phyloP scores from a whole-genome alignment of 371 early-diverging fungal species.

The Smittium culicis region DNA sequence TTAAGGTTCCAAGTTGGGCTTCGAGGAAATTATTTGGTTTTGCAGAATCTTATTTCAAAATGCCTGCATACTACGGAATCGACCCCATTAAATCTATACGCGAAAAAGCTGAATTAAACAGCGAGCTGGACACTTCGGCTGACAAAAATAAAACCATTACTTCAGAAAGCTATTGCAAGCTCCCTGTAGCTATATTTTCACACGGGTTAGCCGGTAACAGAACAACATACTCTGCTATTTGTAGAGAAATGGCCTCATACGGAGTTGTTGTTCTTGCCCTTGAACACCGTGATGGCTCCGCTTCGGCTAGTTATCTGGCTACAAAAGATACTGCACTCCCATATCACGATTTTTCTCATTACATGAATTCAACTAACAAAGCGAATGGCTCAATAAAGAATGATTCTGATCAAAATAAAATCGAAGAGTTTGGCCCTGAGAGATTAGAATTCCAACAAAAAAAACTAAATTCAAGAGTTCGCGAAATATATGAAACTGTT shows the following conservation, averaged over 20 bases:
- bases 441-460: too few species aligned
- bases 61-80: not conserved
- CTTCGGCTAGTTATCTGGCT: not conserved
- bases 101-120: not conserved
- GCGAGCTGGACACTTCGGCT: not conserved
- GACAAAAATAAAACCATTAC: not conserved
- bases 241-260: slow-evolving; percentile 6
- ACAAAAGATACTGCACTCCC: not conserved
- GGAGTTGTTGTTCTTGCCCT: not conserved
- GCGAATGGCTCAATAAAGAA: too few species aligned
- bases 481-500: too few species aligned
- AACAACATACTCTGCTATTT: slow-evolving; percentile 5
- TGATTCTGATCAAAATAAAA: too few species aligned
- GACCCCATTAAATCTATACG: not conserved
- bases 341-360: not conserved
- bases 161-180: not conserved
- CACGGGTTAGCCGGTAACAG: slow-evolving; percentile 5
- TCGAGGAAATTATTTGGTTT: not conserved
- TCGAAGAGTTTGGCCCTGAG: too few species aligned
- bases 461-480: too few species aligned
- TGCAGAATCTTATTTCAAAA: not conserved
- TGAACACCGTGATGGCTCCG: slow-evolving; percentile 1
- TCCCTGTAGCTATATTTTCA: not conserved
- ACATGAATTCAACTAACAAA: too few species aligned
- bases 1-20: not conserved